Evolutionary conservation across 495 filamentous ascomycete species (phyloP).

Genomic region (Daldinia bambusicola): DNA sequence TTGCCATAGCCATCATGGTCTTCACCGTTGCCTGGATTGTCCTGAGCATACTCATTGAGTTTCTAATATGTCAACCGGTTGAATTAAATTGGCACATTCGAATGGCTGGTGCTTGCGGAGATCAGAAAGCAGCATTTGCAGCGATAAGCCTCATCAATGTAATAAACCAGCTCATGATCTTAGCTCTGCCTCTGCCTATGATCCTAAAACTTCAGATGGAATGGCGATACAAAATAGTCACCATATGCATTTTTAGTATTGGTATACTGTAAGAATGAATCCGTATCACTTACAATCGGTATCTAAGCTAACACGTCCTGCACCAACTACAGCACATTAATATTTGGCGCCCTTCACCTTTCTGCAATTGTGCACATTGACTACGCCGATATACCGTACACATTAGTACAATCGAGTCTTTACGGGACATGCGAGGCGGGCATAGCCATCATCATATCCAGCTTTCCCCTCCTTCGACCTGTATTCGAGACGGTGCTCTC

Average conservation of each 20-base stretch:
- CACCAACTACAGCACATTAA: conserved; percentile 20
- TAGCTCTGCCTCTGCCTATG: conserved; percentile 52
- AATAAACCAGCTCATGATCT: conserved; percentile 51
- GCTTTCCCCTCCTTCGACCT: conserved; percentile 33
- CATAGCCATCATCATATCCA: conserved; percentile 40
- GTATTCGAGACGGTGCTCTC: conserved; percentile 30
- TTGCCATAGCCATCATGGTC: conserved; percentile 15
- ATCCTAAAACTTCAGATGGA: conserved; percentile 50
- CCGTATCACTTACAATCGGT: not conserved
- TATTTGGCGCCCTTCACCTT: conserved; percentile 31
- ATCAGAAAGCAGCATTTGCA: conserved; percentile 21
- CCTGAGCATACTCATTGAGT: conserved; percentile 22
- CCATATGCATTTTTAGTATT: conserved; percentile 50
- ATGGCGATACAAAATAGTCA: conserved; percentile 45
- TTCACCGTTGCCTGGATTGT: conserved; percentile 36
- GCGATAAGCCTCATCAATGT: conserved; percentile 38
- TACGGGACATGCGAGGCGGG: conserved; percentile 36
- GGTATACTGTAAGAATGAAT: conserved; percentile 50
- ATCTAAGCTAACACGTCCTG: conserved; percentile 14
- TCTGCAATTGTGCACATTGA: conserved; percentile 24
- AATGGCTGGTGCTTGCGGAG: conserved; percentile 18
- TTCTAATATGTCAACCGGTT: conserved; percentile 37
- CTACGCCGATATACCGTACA: conserved; percentile 28
- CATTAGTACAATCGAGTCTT: conserved; percentile 15
- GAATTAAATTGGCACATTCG: conserved; percentile 24